Evolutionary conservation across 75 land plant species (phyloP).

Genomic region (Pinus albicaulis): DNA sequence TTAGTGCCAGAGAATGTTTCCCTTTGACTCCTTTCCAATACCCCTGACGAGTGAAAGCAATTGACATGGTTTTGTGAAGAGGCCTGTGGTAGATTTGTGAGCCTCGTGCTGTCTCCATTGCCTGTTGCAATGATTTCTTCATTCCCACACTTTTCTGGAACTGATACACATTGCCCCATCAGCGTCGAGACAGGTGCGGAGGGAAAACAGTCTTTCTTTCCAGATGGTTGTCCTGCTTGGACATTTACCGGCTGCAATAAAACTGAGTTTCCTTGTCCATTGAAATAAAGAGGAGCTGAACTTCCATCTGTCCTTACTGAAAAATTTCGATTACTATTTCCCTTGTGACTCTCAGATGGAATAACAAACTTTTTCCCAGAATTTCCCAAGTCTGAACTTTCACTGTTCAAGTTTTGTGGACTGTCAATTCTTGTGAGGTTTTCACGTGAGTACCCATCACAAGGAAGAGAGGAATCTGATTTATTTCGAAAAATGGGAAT

Average conservation of each 20-base stretch:
- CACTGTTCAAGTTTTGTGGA: neutral
- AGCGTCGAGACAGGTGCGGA: neutral
- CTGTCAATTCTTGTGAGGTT: neutral
- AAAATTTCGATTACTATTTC: neutral
- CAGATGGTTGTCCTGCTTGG: constrained; percentile 3
- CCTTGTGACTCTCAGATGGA: constrained; percentile 3
- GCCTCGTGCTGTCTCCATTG: neutral
- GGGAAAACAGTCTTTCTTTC: neutral
- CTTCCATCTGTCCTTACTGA: neutral
- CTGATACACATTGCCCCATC: constrained; percentile 11
- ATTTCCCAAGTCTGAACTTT: neutral
- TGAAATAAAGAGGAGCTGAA: neutral
- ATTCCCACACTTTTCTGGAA: constrained; percentile 3
- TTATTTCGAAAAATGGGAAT: neutral
- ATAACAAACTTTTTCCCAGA: neutral
- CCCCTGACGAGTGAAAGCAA: constrained; percentile 1
- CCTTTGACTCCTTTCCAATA: no score
- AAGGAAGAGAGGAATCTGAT: neutral
- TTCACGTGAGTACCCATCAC: neutral
- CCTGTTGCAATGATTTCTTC: neutral
- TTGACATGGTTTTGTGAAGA: constrained; percentile 6
- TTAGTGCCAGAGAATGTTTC: neutral
- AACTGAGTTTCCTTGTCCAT: constrained; percentile 7
- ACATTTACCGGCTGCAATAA: constrained; percentile 8
- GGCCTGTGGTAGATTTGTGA: constrained; percentile 1